Conservation (phyloP, 2,329 filamentous ascomycete species). For the Hymenoscyphus scutula region DNA sequence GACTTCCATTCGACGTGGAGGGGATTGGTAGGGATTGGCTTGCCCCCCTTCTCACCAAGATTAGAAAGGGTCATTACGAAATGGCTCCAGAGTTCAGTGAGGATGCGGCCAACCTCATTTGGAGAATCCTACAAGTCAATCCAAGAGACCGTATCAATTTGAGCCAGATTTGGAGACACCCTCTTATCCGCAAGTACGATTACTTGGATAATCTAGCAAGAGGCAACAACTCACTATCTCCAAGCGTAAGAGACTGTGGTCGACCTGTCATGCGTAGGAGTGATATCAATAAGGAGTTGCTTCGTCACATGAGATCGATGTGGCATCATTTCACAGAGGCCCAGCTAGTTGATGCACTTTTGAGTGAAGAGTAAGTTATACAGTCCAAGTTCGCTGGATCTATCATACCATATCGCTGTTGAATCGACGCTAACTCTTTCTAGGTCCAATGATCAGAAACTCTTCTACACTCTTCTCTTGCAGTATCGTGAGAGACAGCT, state of each 20-base stretch:
- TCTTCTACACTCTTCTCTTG: conserved; percentile 83
- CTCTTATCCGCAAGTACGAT: conserved; percentile 81
- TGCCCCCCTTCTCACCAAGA: conserved; percentile 58
- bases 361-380: conserved; percentile 57
- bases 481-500: conserved; percentile 81
- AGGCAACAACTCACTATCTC: conserved; percentile 48
- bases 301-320: conserved; percentile 82
- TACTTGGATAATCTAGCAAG: conserved; percentile 58
- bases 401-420: neutral
- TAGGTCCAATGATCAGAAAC: conserved; percentile 84
- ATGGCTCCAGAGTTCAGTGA: conserved; percentile 61
- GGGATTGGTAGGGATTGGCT: conserved; percentile 41
- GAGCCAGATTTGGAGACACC: conserved; percentile 80
- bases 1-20: conserved; percentile 72
- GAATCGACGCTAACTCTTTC: conserved; percentile 9
- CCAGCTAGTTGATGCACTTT: conserved; percentile 67
- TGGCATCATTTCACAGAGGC: conserved; percentile 85
- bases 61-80: conserved; percentile 57
- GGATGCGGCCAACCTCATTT: conserved; percentile 76
- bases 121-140: conserved; percentile 73
- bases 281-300: conserved; percentile 76
- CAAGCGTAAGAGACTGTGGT: conserved; percentile 59
- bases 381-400: neutral
- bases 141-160: conserved; percentile 78
- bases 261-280: conserved; percentile 56